These are phyloP conservation scores for Pseudopyricularia cyperi DNA, from an alignment of 2,329 filamentous ascomycete genomes.

Conservation along the genomic window DNA sequence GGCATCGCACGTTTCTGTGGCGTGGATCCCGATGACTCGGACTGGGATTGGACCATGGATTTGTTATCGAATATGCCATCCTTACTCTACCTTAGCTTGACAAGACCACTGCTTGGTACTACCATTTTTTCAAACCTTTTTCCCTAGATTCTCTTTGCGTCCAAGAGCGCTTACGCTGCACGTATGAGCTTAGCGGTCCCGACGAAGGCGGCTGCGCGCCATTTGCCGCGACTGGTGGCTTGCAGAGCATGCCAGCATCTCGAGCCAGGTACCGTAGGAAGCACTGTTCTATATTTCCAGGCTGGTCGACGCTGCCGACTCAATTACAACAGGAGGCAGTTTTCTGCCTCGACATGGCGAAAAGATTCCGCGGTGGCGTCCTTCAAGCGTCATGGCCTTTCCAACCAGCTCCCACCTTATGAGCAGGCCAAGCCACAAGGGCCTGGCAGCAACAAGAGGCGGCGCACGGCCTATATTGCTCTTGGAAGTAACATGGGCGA, in stretches of 20 bases:
- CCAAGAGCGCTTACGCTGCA: too few relatives aligned
- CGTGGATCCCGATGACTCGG: too few relatives aligned
- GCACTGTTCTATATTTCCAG: background rate
- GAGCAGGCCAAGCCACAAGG: background rate
- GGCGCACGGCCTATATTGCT: constrained; percentile 60
- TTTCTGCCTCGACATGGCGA: background rate
- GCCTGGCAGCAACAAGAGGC: constrained; percentile 8
- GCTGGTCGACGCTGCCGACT: background rate
- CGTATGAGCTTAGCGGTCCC: too few relatives aligned
- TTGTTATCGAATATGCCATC: too few relatives aligned
- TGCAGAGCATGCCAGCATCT: background rate
- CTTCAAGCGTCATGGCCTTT: background rate
- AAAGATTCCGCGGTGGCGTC: background rate
- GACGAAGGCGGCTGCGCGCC: too few relatives aligned
- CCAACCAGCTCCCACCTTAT: background rate
- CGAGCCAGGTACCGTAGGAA: background rate
- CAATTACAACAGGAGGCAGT: background rate
- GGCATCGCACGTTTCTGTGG: too few relatives aligned
- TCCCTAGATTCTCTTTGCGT: too few relatives aligned
- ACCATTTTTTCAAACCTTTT: too few relatives aligned
- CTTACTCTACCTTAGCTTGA: too few relatives aligned
- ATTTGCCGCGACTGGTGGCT: background rate
- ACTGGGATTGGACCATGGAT: too few relatives aligned
- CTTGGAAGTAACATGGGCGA: constrained; percentile 89
- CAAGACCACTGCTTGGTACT: too few relatives aligned